phyloP scores from a whole-genome alignment of 2,329 filamentous ascomycete genomes.

The Aurifilum marmelostoma region DNA sequence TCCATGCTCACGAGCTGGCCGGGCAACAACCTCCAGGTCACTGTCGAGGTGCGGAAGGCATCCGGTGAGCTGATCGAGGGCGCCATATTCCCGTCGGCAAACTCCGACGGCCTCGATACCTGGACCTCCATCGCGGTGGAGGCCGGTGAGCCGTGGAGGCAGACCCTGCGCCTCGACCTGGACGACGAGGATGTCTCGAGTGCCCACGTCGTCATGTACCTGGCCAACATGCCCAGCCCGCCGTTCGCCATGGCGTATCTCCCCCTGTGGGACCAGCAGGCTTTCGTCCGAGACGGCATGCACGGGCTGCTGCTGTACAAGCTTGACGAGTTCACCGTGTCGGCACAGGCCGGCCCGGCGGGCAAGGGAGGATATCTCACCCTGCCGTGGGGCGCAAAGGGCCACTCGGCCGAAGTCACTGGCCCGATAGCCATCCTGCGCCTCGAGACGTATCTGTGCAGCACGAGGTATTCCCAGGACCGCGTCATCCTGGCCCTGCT shows the following conservation, averaged over 20 bases:
- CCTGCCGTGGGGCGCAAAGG: constrained; percentile 75
- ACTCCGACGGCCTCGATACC: constrained; percentile 74
- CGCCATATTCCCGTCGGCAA: constrained; percentile 86
- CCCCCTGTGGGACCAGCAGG: constrained; percentile 89
- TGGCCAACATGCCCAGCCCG: constrained; percentile 82
- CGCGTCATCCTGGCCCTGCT: constrained; percentile 81
- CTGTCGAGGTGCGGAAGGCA: constrained; percentile 80
- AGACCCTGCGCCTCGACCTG: constrained; percentile 82
- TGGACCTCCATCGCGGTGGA: constrained; percentile 87
- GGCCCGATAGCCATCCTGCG: constrained; percentile 80
- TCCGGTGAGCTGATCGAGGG: constrained; percentile 82
- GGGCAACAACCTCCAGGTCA: constrained; percentile 81
- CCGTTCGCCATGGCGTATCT: constrained; percentile 93
- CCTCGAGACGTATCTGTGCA: constrained; percentile 86
- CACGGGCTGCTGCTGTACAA: constrained; percentile 85
- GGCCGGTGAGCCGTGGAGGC: constrained; percentile 81
- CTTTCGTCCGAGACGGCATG: constrained; percentile 83
- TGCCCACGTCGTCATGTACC: constrained; percentile 85
- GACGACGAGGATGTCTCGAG: constrained; percentile 77
- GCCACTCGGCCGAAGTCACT: constrained; percentile 72
- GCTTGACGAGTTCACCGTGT: constrained; percentile 87
- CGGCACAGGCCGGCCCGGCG: constrained; percentile 58
- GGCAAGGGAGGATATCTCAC: constrained; percentile 87
- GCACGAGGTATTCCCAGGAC: constrained; percentile 93
- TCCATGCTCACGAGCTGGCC: constrained; percentile 64